A percentile compares a stretch with the other conserved stretches of the same genome.
Conservation (phyloP, 176 grass and related monocot species). For the Carex scoparia region DNA sequence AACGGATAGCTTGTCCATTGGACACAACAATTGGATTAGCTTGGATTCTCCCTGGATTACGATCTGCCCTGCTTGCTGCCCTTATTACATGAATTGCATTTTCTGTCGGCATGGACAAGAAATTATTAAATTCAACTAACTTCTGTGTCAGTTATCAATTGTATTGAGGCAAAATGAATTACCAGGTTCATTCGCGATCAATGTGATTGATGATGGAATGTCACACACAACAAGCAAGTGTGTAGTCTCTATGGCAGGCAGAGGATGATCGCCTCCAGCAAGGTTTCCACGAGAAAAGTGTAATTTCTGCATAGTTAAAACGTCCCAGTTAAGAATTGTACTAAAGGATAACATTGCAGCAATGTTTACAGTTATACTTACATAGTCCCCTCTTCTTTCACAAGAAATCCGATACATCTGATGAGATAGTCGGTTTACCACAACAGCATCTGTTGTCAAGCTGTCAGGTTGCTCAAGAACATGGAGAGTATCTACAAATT, state of each 20-base stretch:
- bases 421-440: conserved; percentile 55
- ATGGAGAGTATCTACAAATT: conserved; percentile 73
- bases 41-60: conserved; percentile 60
- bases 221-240: conserved; percentile 71
- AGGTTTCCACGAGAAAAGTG: conserved; percentile 91
- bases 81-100: conserved; percentile 67
- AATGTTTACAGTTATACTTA: conserved; percentile 42
- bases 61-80: conserved; percentile 55
- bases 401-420: conserved; percentile 64
- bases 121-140: conserved; percentile 5
- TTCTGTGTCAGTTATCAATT: background rate
- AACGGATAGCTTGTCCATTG: conserved; percentile 68
- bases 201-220: conserved; percentile 63
- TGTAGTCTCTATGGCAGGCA: conserved; percentile 49
- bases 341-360: background rate
- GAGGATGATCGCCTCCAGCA: conserved; percentile 68
- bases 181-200: conserved; percentile 99
- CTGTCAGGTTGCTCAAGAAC: conserved; percentile 41
- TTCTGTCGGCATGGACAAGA: conserved; percentile 43
- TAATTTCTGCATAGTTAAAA: conserved; percentile 54
- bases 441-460: conserved; percentile 28
- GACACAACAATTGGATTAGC: conserved; percentile 67
- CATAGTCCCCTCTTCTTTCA: conserved; percentile 60
- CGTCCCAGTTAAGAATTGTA: background rate
- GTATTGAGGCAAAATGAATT: conserved; percentile 26